phyloP scores from a whole-genome alignment of 106 monocot genomes.

The Platanthera guangdongensis region DNA sequence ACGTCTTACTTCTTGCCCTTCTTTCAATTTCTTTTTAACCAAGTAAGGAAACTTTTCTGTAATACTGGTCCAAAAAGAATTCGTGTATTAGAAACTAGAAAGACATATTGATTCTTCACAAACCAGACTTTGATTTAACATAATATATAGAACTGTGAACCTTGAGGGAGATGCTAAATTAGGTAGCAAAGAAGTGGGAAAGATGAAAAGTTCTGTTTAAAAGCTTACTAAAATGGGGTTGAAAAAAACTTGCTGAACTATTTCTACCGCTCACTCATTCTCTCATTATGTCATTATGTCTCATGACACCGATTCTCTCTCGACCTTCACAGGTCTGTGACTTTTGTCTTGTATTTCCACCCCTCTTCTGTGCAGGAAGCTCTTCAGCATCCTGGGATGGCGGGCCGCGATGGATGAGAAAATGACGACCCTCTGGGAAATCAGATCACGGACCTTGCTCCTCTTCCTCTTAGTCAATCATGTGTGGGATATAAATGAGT shows the following conservation, averaged over 20 bases:
- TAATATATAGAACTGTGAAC: neutral
- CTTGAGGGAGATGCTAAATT: neutral
- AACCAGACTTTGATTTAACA: neutral
- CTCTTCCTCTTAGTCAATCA: too few species aligned
- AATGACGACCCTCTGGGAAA: too few species aligned
- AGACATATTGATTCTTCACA: neutral
- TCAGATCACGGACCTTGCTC: too few species aligned
- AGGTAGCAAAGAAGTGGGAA: neutral
- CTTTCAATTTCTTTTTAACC: constrained; percentile 59
- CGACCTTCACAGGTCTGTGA: too few species aligned
- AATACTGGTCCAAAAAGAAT: constrained; percentile 40
- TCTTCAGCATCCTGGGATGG: too few species aligned
- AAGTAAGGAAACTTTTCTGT: constrained; percentile 67
- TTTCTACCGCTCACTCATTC: neutral
- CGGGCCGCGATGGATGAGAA: too few species aligned
- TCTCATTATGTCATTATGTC: too few species aligned
- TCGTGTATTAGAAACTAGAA: neutral
- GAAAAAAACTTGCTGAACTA: neutral
- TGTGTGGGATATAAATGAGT: too few species aligned
- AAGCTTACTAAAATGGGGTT: neutral
- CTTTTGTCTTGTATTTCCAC: too few species aligned
- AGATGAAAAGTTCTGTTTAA: neutral
- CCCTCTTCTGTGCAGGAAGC: too few species aligned
- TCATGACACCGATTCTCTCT: too few species aligned
- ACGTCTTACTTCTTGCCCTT: constrained; percentile 70